Evolutionary conservation across 495 filamentous ascomycete species (phyloP), one percentile per base, ranked within the genome.

Genomic region (Lasiosphaeria hispida): DNA sequence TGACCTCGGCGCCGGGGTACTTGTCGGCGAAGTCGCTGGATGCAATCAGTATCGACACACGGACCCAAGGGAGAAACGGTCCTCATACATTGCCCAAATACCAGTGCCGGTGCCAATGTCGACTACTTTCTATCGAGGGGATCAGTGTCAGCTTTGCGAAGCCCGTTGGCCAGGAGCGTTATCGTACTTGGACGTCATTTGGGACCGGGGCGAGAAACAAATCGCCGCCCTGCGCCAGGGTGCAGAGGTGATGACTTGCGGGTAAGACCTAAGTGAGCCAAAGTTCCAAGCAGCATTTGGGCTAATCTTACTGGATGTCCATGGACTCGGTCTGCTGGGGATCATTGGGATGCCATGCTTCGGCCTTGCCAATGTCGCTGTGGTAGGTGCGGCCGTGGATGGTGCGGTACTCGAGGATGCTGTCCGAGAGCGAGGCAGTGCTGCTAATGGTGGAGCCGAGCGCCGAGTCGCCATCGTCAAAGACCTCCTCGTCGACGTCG

Each of bases 31-130:
- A 69, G 60, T 65, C 71, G 48, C 64, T 73, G 66, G 11, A 33
- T 2, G 14, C 53, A 35, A 63, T n/a, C n/a, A 10, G 17, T n/a
- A 35, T 10, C 18, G 9, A 38, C 23, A 10, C 18, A 11, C 15
- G 18, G 9, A 45, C 10, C 37, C 11, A 8, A n/a, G 11, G 33
- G 7, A 11, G 23, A 7, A 13, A 17, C 23, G 13, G 59, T 36
- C 11, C 33, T 45, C 61, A 57, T 63, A 72, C 72, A 76, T 75
- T 13, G 73, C 73, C 75, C 75, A 78, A 2, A 75, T 76, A 7
- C 86, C 86, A 2, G 85, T 88, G 19, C 86, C 86, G 38, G 87
- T 67, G 59, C 88, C n/a, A n/a, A n/a, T n/a, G n/a, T n/a, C 86
- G 4, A 89, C 69, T 3, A 83, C 77, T 47, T 78, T 78, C 59